Evolutionary conservation across 2,329 filamentous ascomycete species (phyloP), one percentile per base, ranked within the genome.

Genomic region (Xylariomycetidae sp.): DNA sequence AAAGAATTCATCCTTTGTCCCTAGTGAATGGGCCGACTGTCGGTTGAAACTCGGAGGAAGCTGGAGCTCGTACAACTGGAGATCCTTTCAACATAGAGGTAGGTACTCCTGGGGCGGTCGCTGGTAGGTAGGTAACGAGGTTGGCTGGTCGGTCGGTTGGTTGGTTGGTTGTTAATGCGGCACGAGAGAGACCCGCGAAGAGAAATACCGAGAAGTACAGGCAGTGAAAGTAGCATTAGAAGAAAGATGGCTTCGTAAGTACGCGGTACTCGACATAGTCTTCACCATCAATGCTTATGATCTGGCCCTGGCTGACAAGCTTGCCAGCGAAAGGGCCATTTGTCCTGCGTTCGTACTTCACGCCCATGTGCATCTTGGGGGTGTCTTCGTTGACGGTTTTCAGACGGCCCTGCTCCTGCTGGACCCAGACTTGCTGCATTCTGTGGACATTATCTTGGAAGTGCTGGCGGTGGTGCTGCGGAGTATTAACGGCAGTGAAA

Each of bases 231-330:
- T 18, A n/a, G 18, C 16, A 30, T 50, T 53, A 78, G 42, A 77
- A 80, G 48, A 81, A 81, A 0, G 66, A 71, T 0, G 76, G 75
- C 57, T 79, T 81, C 1, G 73, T 80, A 16, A 82, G 66, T 2
- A 82, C 74, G 2, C 77, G 69, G 43, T 82, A 82, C 52, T 82
- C 78, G 20, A 82, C 76, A 40, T 77, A 82, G 42, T 82, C 78
- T 50, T 82, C 77, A 15, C 77, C 78, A 38, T 82, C 76, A 38
- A 82, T 82, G 30, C 63, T 79, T 46, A 82, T 69, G 15, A 82
- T 75, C 8, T 69, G 70, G 5, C 77, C 73, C 39, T 75, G 69
- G 29, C 73, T 77, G 18, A 79, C 76, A n/a, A 81, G 67, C 51
- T 80, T 79, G 16, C 77, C 77, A 41, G 69, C 63, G 38, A 82